Base-by-base conservation (phyloP, 2,329 filamentous ascomycete genomes). In the Exserohilum rostratum region DNA sequence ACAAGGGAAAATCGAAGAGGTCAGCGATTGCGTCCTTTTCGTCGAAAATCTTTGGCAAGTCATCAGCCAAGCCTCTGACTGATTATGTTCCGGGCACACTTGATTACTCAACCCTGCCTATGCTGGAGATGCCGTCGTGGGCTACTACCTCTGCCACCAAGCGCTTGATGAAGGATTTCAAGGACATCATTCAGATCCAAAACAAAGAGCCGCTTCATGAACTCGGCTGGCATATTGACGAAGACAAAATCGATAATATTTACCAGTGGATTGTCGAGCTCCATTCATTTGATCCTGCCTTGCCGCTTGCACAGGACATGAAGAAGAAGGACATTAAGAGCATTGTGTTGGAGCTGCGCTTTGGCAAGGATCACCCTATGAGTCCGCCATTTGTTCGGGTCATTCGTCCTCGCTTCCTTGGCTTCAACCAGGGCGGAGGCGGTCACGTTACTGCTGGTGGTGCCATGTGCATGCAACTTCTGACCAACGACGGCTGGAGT, bases 191-290 rank as follows among this genome's bases (percentile, higher is more conserved):
- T 30, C 83, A 84, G 53, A 74, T 87, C 1, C 92, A 96, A 69
- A 73, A 83, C 1, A 77, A 71, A 10, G 85, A 82, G 1, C 82
- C 85, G 0, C 71, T 85, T 1, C 82, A 87, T 55, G 84, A 89
- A 55, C 82, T 96, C 0, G 93, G 93, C 13, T 96, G 92, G 91
- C 91, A 91, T 68, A 87, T 96, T 50, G 84, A 96, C 66, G 77
- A 82, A 12, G 78, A 80, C 11, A 83, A 85, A 45, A 79, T 93
- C 33, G 83, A 80, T 5, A 96, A 93, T 66, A 81, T 92, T 58
- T 96, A 95, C 67, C 91, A 96, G 67, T 96, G 92, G 92, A 91
- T 96, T 54, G 87, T 96, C 5, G 90, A 96, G 72, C 79, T 97
- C 1, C 93, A 96, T 72, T 90, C 88, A 38, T 96, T 96, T 66